Evolutionary conservation across 2,329 filamentous ascomycete genomes (phyloP), one percentile per base, ranked within the genome.

Genomic region (Graphium sp.): DNA sequence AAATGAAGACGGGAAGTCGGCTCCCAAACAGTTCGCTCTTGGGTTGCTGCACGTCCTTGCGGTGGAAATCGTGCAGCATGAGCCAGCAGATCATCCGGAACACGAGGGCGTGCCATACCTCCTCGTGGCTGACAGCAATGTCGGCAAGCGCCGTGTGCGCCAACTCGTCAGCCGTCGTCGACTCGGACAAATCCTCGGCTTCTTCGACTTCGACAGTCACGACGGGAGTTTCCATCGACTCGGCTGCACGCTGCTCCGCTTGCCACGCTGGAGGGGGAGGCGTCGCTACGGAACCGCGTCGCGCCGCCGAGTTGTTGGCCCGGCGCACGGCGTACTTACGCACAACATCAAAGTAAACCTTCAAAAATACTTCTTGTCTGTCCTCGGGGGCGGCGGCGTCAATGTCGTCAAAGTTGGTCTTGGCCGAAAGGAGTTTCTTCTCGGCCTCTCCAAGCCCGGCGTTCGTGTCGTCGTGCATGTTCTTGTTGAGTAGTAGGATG

Each of bases 11-110:
- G 0, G 64, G 63, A 50, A 70, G 53, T 5, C 66, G 55, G 36
- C 58, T 69, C 2, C 62, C 64, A 19, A 60, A 38, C 5, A 69
- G 44, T 44, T 68, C 62, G 34, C 60, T 62, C 43, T 66, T 64
- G 24, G 57, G 47, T 3, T 62, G 10, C 41, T 67, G 62, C 7
- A 60, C 49, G 31, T 70, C 66, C 33, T 56, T 50, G 39, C 60
- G 62, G 41, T 66, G 50, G 29, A 70, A 69, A 37, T 70, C 62
- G 38, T 71, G 64, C 34, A 70, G 44, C 45, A 62, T 52, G 29
- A 69, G 43, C 66, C 64, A 69, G 40, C 63, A 68, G 15, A 69
- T 49, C 65, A 69, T 70, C 16, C 64, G 48, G 35, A 69, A 63
- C 4, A 68, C 52, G 12, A 70, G 45, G 6, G 57, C 59, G 37